Base-by-base conservation (phyloP, 2,329 filamentous ascomycete species). In the Fusarium siculi region DNA sequence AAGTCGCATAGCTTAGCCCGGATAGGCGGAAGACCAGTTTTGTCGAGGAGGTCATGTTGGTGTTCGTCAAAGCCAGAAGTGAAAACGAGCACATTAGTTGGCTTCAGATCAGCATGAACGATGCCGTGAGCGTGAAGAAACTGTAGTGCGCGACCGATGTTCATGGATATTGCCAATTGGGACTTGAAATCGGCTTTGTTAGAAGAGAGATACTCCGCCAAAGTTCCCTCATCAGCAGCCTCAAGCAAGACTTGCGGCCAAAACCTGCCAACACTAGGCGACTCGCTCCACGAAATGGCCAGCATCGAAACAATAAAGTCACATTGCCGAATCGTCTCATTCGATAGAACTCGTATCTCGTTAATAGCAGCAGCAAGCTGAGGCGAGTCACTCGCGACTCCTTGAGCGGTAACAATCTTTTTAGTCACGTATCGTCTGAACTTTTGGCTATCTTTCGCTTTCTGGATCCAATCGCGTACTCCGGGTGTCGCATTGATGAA, bases 191-290 rank as follows among this genome's bases (percentile, higher is more conserved):
- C 37, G 3, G 25, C 16, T 3, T 39, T 28, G 25, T 23, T 54
- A 0, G 40, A 43, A 2, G 40, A 39, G 1, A 62, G 34, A 19
- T 46, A 62, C 7, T 62, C 59, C 2, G 34, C 25, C 4, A 62
- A 4, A 18, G 39, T 62, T 2, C 59, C 49, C 7, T 55, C 49
- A 16, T 54, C 39, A 15, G 59, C 59, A 11, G 49, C 59, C 1
- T 62, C 59, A 9, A 62, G 59, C 18, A 62, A 7, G 4, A 62
- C 32, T 6, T 62, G 59, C 9, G 59, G 59, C 59, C 59, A 62
- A 6, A 62, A 62, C 9, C 59, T 11, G 5, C 49, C 59, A 3
- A 55, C 40, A 21, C 32, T 54, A 1, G 59, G 59, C 4, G 49
- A 54, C 19, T 62, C 49, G 7, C 49, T 55, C 59, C 59, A 62